Evolutionary conservation across 495 filamentous ascomycete species (phyloP).

Genomic region (Echria macrotheca): DNA sequence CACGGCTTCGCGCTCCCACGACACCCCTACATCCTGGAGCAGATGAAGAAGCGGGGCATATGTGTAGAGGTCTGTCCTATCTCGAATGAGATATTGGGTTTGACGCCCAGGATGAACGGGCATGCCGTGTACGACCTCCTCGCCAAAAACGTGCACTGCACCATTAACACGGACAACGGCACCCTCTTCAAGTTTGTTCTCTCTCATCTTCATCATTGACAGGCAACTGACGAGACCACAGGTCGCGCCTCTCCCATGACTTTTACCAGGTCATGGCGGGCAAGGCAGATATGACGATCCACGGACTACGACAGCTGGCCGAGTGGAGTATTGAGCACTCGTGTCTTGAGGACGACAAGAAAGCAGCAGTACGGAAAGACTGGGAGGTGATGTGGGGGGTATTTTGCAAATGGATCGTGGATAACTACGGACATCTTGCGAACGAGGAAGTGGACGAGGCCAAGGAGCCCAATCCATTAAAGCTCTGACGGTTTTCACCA

Average conservation of each 20-base stretch:
- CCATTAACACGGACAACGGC: slow-evolving; percentile 51
- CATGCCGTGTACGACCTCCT: slow-evolving; percentile 48
- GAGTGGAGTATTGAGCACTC: slow-evolving; percentile 52
- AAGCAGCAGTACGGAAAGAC: slow-evolving; percentile 22
- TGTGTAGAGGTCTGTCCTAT: slow-evolving; percentile 87
- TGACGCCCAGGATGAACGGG: slow-evolving; percentile 41
- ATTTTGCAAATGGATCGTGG: slow-evolving; percentile 36
- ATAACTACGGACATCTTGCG: slow-evolving; percentile 16
- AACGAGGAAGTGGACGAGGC: background rate
- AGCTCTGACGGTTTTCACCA: background rate
- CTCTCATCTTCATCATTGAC: background rate
- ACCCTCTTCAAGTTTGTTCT: slow-evolving; percentile 46
- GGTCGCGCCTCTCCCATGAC: slow-evolving; percentile 52
- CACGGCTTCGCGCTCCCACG: slow-evolving; percentile 87
- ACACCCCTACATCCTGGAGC: slow-evolving; percentile 75
- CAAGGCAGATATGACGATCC: slow-evolving; percentile 45
- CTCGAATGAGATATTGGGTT: slow-evolving; percentile 70
- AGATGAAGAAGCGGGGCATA: slow-evolving; percentile 76
- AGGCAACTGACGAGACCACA: slow-evolving; percentile 15
- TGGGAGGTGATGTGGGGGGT: slow-evolving; percentile 44
- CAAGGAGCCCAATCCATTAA: background rate
- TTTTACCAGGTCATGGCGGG: slow-evolving; percentile 53
- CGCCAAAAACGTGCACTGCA: slow-evolving; percentile 48
- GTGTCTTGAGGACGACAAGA: slow-evolving; percentile 36
- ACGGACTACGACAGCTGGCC: slow-evolving; percentile 49